Evolutionary conservation across 2,329 filamentous ascomycete genomes (phyloP).

Genomic region (Fusarium anthophilum): DNA sequence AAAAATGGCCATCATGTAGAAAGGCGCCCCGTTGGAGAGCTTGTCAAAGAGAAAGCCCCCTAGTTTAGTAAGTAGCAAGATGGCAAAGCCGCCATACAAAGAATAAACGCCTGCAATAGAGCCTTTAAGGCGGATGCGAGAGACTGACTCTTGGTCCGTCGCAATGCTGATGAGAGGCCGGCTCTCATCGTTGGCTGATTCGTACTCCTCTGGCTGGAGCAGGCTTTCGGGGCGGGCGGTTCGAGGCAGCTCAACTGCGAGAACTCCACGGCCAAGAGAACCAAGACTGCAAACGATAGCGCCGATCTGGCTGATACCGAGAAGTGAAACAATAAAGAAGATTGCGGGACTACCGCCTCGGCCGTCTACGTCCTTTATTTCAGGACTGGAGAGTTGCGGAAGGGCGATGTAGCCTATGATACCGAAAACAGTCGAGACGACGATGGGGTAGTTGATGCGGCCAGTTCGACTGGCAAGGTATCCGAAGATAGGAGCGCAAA

Average conservation of each 20-base stretch:
- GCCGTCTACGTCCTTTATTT: constrained; percentile 71
- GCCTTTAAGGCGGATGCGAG: constrained; percentile 78
- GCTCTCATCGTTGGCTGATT: constrained; percentile 52
- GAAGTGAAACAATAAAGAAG: constrained; percentile 79
- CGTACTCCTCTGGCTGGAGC: constrained; percentile 50
- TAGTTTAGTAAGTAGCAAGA: constrained; percentile 88
- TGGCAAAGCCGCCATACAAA: constrained; percentile 87
- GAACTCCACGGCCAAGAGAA: constrained; percentile 82
- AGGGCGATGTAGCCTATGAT: constrained; percentile 82
- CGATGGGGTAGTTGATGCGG: constrained; percentile 76
- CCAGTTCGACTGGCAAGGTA: constrained; percentile 78
- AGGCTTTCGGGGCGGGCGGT: constrained; percentile 37
- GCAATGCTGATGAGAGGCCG: constrained; percentile 50
- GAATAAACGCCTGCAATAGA: constrained; percentile 96
- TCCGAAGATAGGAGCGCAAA: constrained; percentile 88
- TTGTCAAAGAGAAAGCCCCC: constrained; percentile 88
- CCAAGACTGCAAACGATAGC: constrained; percentile 96
- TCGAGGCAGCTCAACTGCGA: constrained; percentile 59
- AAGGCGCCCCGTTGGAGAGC: constrained; percentile 79
- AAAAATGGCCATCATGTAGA: constrained; percentile 93
- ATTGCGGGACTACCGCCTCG: constrained; percentile 74
- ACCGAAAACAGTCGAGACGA: constrained; percentile 76
- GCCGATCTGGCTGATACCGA: constrained; percentile 94
- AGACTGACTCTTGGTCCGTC: constrained; percentile 48
- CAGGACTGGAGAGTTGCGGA: constrained; percentile 79